These are phyloP conservation scores for Candida wancherniae DNA, from an alignment of 805 yeast species.

Conservation along the genomic window DNA sequence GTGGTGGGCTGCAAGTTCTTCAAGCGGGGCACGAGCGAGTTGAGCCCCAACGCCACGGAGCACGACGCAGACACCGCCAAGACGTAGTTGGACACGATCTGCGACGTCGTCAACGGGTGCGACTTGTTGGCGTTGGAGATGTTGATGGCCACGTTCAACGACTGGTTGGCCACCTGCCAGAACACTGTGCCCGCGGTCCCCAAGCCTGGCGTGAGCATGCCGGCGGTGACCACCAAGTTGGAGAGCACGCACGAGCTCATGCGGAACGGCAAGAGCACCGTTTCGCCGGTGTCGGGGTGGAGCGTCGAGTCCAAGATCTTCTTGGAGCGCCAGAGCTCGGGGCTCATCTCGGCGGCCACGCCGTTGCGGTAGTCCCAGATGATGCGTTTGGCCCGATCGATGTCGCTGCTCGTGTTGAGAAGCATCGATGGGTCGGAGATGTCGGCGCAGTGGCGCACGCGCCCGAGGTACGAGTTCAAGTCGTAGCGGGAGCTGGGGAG, in stretches of 20 bases:
- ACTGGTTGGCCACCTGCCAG: slow-evolving; percentile 98
- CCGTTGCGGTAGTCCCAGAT: slow-evolving; percentile 76
- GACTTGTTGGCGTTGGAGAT: slow-evolving; percentile 95
- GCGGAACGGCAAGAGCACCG: slow-evolving; percentile 88
- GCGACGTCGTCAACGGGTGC: slow-evolving; percentile 78
- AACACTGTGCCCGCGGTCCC: slow-evolving; percentile 88
- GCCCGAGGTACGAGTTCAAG: slow-evolving; percentile 80
- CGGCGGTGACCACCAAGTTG: slow-evolving; percentile 90
- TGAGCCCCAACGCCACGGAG: slow-evolving; percentile 90
- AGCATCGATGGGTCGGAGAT: slow-evolving; percentile 91
- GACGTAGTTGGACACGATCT: slow-evolving; percentile 72
- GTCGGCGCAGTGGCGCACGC: slow-evolving; percentile 91
- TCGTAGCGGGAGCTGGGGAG: slow-evolving; percentile 81
- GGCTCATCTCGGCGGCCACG: slow-evolving; percentile 56
- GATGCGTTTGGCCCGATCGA: slow-evolving; percentile 58
- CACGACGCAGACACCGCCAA: slow-evolving; percentile 94
- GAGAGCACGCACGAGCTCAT: slow-evolving; percentile 96
- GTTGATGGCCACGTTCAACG: slow-evolving; percentile 93
- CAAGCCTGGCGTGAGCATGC: slow-evolving; percentile 94
- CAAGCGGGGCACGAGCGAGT: slow-evolving; percentile 83
- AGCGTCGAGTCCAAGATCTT: slow-evolving; percentile 82
- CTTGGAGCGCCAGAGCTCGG: slow-evolving; percentile 86
- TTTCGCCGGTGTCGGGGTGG: slow-evolving; percentile 96
- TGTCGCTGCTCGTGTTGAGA: slow-evolving; percentile 60
- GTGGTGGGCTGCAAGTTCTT: slow-evolving; percentile 67